Evolutionary conservation across 495 filamentous ascomycete genomes (phyloP).

Genomic region (Penicillium robsamsonii): DNA sequence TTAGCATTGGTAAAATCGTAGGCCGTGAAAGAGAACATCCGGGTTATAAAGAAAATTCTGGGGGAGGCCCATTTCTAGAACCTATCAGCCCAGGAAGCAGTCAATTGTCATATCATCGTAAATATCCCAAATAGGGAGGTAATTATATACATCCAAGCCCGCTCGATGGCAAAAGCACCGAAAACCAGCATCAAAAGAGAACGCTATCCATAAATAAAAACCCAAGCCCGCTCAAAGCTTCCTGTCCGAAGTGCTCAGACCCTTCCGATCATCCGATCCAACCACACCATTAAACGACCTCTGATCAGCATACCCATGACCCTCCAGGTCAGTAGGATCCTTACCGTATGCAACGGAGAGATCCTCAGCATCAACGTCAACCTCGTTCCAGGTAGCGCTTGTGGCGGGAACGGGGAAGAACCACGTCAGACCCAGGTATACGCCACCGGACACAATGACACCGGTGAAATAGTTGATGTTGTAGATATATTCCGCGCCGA

Average conservation of each 20-base stretch:
- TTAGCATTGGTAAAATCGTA: not conserved
- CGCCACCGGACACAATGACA: constrained; percentile 62
- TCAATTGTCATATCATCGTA: constrained; percentile 9
- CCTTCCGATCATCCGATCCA: constrained; percentile 21
- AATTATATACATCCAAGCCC: not conserved
- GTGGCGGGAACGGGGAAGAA: constrained; percentile 70
- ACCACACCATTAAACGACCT: constrained; percentile 17
- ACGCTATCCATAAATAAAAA: not conserved
- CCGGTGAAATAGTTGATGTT: constrained; percentile 88
- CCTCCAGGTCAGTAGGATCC: constrained; percentile 33
- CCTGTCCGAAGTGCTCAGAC: constrained; percentile 12
- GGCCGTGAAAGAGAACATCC: no score
- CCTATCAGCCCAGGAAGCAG: not conserved
- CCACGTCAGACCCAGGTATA: constrained; percentile 70
- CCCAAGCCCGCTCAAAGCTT: constrained; percentile 11
- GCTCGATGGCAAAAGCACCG: not conserved
- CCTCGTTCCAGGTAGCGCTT: constrained; percentile 78
- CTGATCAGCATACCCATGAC: constrained; percentile 5
- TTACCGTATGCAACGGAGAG: constrained; percentile 42
- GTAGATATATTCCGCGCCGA: constrained; percentile 84
- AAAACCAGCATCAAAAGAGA: not conserved
- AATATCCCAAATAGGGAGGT: not conserved
- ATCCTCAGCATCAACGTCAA: constrained; percentile 57
- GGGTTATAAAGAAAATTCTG: not conserved
- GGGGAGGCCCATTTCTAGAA: not conserved